Conservation (phyloP, 2,329 filamentous ascomycete genomes). For the Colletotrichum cuscutae region DNA sequence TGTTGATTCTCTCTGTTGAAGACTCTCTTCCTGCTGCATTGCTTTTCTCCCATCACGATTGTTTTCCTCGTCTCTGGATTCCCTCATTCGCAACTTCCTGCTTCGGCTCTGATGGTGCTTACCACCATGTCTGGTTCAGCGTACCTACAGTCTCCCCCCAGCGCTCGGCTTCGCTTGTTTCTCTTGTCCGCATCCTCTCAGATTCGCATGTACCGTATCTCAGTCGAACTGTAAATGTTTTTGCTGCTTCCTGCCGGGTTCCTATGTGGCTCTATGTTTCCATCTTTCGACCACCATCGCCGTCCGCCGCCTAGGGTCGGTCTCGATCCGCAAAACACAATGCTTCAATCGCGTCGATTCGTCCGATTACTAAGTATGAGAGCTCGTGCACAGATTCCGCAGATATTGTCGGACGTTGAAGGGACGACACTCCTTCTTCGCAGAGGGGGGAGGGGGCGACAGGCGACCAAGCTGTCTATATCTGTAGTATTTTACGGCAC, state of each 20-base stretch:
- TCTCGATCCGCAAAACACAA: not conserved
- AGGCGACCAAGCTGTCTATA: not conserved
- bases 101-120: not conserved
- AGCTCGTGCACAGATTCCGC: constrained; percentile 7
- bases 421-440: constrained; percentile 4
- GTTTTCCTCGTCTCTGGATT: not conserved
- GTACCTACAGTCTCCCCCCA: constrained; percentile 20
- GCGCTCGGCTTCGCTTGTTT: constrained; percentile 13
- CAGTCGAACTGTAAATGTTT: constrained; percentile 2
- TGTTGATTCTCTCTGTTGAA: constrained; percentile 10
- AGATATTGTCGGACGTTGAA: constrained; percentile 15
- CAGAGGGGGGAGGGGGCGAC: not conserved
- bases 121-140: constrained; percentile 12
- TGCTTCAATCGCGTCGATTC: not conserved
- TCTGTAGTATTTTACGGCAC: not conserved
- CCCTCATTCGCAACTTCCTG: constrained; percentile 12
- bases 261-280: constrained; percentile 15
- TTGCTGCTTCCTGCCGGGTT: constrained; percentile 20
- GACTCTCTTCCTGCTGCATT: not conserved
- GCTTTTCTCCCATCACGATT: not conserved
- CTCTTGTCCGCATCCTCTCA: constrained; percentile 16
- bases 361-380: constrained; percentile 16
- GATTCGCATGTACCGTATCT: constrained; percentile 5
- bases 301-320: not conserved
- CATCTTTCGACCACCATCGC: constrained; percentile 5